Evolutionary conservation across 108 stramenopile species (phyloP).

Genomic region (Ochromonas danica): DNA sequence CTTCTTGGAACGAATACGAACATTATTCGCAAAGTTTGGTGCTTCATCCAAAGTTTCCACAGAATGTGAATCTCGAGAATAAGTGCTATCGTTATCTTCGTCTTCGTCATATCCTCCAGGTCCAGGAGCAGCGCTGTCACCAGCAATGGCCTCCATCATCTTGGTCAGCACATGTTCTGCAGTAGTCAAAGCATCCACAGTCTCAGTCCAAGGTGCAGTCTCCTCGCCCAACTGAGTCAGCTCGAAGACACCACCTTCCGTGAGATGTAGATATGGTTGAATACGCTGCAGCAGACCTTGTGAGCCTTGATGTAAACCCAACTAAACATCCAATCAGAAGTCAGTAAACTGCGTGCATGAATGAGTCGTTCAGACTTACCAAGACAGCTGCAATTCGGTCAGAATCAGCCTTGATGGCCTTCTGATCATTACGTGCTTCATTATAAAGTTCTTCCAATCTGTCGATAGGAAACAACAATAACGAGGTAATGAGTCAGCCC

Average conservation of each 20-base stretch:
- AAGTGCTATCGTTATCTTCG: conserved; percentile 1
- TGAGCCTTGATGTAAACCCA: conserved; percentile 15
- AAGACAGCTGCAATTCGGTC: conserved; percentile 24
- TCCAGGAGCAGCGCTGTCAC: not conserved
- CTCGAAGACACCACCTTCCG: conserved; percentile 30
- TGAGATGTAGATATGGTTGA: conserved; percentile 18
- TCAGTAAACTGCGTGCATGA: not conserved
- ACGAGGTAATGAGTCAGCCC: not conserved
- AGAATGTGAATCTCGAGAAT: not conserved
- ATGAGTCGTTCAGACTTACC: not conserved
- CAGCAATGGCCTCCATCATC: conserved; percentile 33
- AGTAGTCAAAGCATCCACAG: conserved; percentile 19
- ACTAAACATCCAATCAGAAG: not conserved
- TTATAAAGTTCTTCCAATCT: not conserved
- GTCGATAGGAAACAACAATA: not conserved
- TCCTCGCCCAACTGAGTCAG: conserved; percentile 32
- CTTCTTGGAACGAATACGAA: conserved; percentile 7
- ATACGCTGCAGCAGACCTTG: conserved; percentile 28
- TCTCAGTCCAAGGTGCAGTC: conserved; percentile 31
- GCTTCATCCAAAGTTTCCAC: conserved; percentile 4
- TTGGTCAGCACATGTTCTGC: conserved; percentile 32
- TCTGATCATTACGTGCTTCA: conserved; percentile 18
- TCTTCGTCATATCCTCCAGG: not conserved
- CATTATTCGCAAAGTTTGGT: conserved; percentile 4
- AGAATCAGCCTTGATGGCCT: conserved; percentile 27